Conservation (phyloP, 768 basidiomycete genomes). For the Lepiota brunneoincarnata region DNA sequence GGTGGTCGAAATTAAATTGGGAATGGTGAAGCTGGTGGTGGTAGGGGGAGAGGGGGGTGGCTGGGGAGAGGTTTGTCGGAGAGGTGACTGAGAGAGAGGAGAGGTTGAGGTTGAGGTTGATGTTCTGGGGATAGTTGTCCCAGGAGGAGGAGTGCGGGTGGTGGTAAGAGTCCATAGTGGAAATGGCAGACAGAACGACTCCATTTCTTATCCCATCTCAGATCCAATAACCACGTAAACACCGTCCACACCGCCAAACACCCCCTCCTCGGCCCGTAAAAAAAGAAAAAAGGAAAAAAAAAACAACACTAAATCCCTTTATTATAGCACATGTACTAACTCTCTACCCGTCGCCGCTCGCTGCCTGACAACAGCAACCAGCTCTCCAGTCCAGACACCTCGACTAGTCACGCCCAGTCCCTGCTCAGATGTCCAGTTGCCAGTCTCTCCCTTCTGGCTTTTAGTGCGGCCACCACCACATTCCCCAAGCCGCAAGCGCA, state of each 20-base stretch:
- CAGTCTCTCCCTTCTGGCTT: neutral
- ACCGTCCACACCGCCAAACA: conserved; percentile 13
- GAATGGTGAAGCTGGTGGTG: conserved; percentile 39
- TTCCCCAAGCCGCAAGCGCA: neutral
- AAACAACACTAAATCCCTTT: neutral
- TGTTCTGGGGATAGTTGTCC: conserved; percentile 22
- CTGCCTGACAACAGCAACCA: no score
- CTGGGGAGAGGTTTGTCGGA: conserved; percentile 62
- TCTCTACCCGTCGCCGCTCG: neutral
- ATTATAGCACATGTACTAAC: neutral
- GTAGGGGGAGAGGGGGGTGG: conserved; percentile 38
- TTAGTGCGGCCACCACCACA: neutral
- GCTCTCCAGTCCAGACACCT: neutral
- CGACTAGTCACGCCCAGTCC: neutral
- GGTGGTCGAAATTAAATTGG: conserved; percentile 52
- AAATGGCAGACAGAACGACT: neutral
- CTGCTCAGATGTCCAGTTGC: neutral
- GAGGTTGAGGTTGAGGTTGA: conserved; percentile 63
- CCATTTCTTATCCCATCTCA: conserved; percentile 13
- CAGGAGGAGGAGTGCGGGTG: conserved; percentile 25
- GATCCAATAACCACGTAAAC: conserved; percentile 10
- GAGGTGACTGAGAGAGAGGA: conserved; percentile 65
- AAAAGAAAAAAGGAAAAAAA: no score
- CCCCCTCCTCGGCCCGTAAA: conserved; percentile 7
- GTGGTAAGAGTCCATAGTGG: conserved; percentile 15